Evolutionary conservation across 306 rosid genomes (phyloP), one percentile per base, ranked within the genome.

Genomic region (Casuarina cunninghamiana): DNA sequence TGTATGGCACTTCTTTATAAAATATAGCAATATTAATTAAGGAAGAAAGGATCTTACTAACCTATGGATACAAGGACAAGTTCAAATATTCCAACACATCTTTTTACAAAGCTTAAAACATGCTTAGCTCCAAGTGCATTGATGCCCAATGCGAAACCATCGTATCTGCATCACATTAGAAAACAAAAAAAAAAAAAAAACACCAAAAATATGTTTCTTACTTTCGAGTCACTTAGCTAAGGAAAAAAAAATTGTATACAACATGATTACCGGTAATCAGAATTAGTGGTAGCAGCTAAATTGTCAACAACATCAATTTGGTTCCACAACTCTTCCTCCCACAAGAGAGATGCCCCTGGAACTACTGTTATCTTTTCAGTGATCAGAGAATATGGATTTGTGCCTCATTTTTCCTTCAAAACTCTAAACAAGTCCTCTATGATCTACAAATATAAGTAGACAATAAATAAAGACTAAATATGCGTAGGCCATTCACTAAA

Each of bases 1-100:
- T 21, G 0, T 21, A 21, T 21, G 26, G 26, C 26, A 21, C 26
- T 21, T 21, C 26, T 21, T 0, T 21, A 21, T 21, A 21, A 21
- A 21, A 21, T 0, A n/a, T 53, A 54, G 49, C 5, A 12, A 49
- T 10, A 11, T 38, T 2, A 21, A 43, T 10, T 2, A 45, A 65
- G 42, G n/a, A 39, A 2, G 5, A 5, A 54, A 5, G 32, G 9
- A 6, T 19, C 1, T 41, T 43, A 57, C 85, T 41, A 21, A 90
- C 98, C 98, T 53, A 97, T 93, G 72, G 97, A 93, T 32, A 91
- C 86, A 71, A 91, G 97, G 67, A 91, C 66, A 16, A 93, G 77
- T 41, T 89, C 83, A 89, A 85, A 68, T 12, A 91, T 69, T 49
- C 76, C 85, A 4, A 46, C 44, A 32, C 96, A 91, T 11, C 81